Evolutionary conservation across 495 filamentous ascomycete species (phyloP).

Genomic region (Aspergillus affinis): DNA sequence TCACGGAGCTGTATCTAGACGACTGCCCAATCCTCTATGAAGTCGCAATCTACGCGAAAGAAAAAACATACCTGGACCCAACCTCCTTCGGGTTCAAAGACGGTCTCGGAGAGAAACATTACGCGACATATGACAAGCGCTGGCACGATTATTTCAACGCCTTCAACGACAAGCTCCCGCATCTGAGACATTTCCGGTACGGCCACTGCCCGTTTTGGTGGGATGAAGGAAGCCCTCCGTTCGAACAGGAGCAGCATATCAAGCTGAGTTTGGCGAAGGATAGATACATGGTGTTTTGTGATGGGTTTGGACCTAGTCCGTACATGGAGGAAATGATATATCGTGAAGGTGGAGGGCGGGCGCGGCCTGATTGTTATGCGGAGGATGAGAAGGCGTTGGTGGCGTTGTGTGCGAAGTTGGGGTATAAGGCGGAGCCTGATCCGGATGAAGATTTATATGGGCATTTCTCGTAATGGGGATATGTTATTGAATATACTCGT

Average conservation of each 20-base stretch:
- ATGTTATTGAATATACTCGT: too few relatives aligned
- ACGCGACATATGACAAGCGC: constrained; percentile 16
- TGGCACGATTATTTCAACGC: constrained; percentile 27
- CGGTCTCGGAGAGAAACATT: background rate
- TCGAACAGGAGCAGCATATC: constrained; percentile 17
- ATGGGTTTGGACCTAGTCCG: constrained; percentile 5
- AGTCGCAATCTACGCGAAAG: constrained; percentile 2
- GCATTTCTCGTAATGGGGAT: too few relatives aligned
- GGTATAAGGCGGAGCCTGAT: background rate
- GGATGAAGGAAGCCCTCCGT: constrained; percentile 11
- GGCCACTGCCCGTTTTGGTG: constrained; percentile 10
- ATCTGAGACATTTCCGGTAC: constrained; percentile 19
- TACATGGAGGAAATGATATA: background rate
- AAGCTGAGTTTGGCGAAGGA: constrained; percentile 6
- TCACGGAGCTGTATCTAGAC: constrained; percentile 27
- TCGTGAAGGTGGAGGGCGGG: background rate
- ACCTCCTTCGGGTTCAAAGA: background rate
- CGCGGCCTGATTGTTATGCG: background rate
- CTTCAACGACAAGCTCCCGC: constrained; percentile 12
- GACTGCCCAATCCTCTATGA: constrained; percentile 23
- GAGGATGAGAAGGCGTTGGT: background rate
- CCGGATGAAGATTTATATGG: background rate
- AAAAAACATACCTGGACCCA: background rate
- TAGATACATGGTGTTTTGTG: constrained; percentile 16
- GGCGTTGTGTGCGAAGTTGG: background rate